Evolutionary conservation across 192 early-diverging fungal species (phyloP), one percentile per base, ranked within the genome.

Genomic region (Umbelopsis sp.): DNA sequence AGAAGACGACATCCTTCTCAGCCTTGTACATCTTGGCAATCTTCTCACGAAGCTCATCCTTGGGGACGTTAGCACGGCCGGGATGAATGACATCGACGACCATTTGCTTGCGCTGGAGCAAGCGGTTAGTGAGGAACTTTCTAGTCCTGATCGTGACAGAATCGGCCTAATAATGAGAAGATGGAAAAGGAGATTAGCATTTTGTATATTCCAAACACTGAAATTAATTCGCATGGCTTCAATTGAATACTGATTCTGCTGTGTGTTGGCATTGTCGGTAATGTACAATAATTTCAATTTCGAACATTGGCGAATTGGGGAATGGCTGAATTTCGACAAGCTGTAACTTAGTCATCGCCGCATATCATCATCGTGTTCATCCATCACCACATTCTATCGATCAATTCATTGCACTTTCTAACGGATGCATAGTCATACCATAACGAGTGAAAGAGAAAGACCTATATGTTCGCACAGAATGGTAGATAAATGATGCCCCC

Each of bases 101-200:
- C 90, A 97, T 94, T 88, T 98, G 97, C 89, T 92, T 96, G 78
- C 97, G 90, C 82, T 93, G 90, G 68, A 98, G 93, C 77, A 99
- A 88, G 79, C 93, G 94, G 95, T 99, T 99, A 76, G 95, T 97
- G 78, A 99, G 87, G 92, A 98, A 99, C 91, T 99, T 97, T 86
- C 96, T 92, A 78, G 97, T 98, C 79, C 97, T 89, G 86, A 98
- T 91, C 80, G 95, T 98, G 88, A 94, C 93, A 73, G 91, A 67
- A 69, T 78, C 76, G 71, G 76, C 76, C 76, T 78, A 64, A 27
- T 41, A 58, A 13, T 22, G 12, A 6, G 35, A 10, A 41, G 37
- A 6, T 41, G 10, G 9, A 58, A 27, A 11, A 61, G 46, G 35
- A 16, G 0, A 30, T 61, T 61, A 61, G 55, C 12, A 61, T 6